A percentile compares a stretch with the other conserved stretches of the same genome.
Evolutionary conservation across 306 rosid species (phyloP).

Genomic region (Spatholobus suberectus): DNA sequence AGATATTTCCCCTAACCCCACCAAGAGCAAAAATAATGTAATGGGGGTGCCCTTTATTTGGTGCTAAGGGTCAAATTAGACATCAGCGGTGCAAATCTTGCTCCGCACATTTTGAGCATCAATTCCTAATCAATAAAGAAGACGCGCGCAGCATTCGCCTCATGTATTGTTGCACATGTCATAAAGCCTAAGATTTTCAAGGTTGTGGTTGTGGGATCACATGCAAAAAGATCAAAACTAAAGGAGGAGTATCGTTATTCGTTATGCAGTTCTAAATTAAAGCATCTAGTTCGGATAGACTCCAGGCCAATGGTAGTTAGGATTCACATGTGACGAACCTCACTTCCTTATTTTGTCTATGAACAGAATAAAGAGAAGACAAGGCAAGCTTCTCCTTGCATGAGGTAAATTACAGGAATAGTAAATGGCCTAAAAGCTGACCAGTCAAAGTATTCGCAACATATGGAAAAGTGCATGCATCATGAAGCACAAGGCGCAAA

Average conservation of each 20-base stretch:
- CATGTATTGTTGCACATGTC: neutral
- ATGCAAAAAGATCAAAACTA: conserved; percentile 37
- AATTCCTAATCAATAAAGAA: conserved; percentile 14
- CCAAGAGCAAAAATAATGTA: neutral
- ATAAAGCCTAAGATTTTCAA: conserved; percentile 17
- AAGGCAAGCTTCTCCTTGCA: neutral
- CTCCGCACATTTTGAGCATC: conserved; percentile 28
- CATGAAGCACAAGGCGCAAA: neutral
- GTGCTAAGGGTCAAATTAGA: neutral
- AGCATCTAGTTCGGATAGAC: neutral
- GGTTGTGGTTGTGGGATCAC: conserved; percentile 35
- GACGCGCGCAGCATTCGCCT: neutral
- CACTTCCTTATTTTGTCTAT: neutral
- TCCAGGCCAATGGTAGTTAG: neutral
- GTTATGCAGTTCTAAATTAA: neutral
- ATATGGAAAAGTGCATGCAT: conserved; percentile 47
- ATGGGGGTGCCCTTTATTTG: neutral
- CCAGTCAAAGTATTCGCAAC: conserved; percentile 50
- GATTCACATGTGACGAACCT: neutral
- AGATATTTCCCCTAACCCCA: neutral
- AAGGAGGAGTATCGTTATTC: conserved; percentile 5
- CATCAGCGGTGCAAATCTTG: conserved; percentile 2
- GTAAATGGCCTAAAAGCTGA: conserved; percentile 40
- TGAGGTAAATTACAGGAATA: neutral
- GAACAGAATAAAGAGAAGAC: neutral